Evolutionary conservation across 306 rosid genomes (phyloP).

Genomic region (Glycyrrhiza uralensis): DNA sequence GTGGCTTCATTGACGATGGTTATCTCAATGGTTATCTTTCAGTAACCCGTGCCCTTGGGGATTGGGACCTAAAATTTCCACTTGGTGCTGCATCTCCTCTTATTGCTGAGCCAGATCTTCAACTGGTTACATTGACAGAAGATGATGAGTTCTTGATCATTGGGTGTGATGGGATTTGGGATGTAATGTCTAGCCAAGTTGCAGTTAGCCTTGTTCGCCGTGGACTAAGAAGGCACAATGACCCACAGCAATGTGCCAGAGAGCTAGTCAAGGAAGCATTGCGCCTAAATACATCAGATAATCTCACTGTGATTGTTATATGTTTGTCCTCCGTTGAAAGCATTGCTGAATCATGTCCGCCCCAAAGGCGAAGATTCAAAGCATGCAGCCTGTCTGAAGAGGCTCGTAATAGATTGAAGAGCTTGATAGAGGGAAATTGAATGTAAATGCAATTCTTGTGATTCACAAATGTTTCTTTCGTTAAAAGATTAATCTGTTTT

Average conservation of each 20-base stretch:
- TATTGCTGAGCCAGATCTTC: slow-evolving; percentile 84
- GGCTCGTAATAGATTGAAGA: slow-evolving; percentile 51
- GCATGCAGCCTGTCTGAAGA: slow-evolving; percentile 57
- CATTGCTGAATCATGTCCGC: slow-evolving; percentile 39
- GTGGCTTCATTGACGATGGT: slow-evolving; percentile 52
- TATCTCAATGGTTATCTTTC: slow-evolving; percentile 67
- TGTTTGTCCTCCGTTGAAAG: slow-evolving; percentile 57
- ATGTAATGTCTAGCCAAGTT: slow-evolving; percentile 69
- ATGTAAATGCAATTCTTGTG: slow-evolving; percentile 28
- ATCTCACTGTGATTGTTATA: slow-evolving; percentile 77
- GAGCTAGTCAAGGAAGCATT: slow-evolving; percentile 80
- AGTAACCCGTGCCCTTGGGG: slow-evolving; percentile 89
- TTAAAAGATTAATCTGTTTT: slow-evolving; percentile 36
- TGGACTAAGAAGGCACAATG: slow-evolving; percentile 74
- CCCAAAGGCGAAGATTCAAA: slow-evolving; percentile 58
- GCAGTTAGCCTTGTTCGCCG: slow-evolving; percentile 90
- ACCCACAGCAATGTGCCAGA: slow-evolving; percentile 74
- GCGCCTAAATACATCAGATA: slow-evolving; percentile 65
- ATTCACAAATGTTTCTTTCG: slow-evolving; percentile 25
- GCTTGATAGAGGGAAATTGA: slow-evolving; percentile 61
- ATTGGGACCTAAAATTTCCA: slow-evolving; percentile 75
- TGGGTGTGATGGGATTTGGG: slow-evolving; percentile 95
- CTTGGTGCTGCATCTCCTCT: slow-evolving; percentile 73
- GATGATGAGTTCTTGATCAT: slow-evolving; percentile 86
- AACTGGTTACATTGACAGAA: slow-evolving; percentile 53